Base-by-base conservation (phyloP, 495 filamentous ascomycete genomes). In the Daldinia vernicosa region DNA sequence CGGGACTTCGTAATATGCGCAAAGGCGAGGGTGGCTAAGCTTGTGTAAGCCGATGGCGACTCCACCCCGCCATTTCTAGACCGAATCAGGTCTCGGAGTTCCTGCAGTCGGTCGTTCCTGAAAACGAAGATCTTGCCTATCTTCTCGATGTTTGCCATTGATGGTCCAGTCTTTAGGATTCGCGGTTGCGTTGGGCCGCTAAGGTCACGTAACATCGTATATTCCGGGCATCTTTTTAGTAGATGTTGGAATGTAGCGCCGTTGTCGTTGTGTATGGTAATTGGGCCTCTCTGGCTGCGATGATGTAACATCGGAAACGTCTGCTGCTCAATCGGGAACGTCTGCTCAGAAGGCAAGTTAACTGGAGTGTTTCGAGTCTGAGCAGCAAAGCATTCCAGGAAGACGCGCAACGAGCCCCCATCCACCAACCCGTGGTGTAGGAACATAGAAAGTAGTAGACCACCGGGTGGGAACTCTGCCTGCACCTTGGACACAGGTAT, bases 351-450 rank as follows among this genome's bases (percentile, higher is more conserved):
- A 55, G 70, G 67, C 19, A 71, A 30, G 55, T 65, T 58, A 54
- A 73, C 51, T 12, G 64, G 33, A 14, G 59, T 61, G 47, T 69
- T 63, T 9, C 69, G 66, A 43, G 71, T 80, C 47, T 77, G 69
- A 15, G 73, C 75, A 1, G 72, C 57, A 75, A 84, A 68, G 80
- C 85, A 50, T 79, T 89, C 51, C 78, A 88, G 17, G 76, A 87
- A 54, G 83, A 88, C 71, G 77, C 82, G 62, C 73, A 83, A 60
- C 77, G 81, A 73, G 81, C 86, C 52, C 78, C 78, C 78, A 54
- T 80, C 78, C 27, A 70, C 77, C 24, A 78, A 57, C 19, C 76
- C 65, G 56, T 80, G 78, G 43, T 80, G 78, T 65, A 80, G 65
- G 56, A 72, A 77, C 35, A 80, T 67, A n/a, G 75, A 72, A 62